phyloP scores from a whole-genome alignment of 805 yeast species.

The Wickerhamiella domercqiae region DNA sequence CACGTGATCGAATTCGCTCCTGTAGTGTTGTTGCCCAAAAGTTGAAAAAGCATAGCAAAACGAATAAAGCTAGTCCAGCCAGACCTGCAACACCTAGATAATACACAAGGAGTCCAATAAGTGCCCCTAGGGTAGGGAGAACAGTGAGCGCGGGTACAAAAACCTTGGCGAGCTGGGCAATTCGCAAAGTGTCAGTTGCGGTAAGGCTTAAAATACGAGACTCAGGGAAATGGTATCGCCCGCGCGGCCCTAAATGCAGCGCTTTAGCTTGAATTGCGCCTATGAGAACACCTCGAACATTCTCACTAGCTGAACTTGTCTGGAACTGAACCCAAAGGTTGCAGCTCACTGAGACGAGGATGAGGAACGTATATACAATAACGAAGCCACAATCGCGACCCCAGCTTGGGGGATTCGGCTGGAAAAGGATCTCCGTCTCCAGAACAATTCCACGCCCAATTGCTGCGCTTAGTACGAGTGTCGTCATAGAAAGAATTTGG shows the following conservation, averaged over 20 bases:
- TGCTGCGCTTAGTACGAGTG: slow-evolving; percentile 2
- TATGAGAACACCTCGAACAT: slow-evolving; percentile 53
- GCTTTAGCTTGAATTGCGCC: slow-evolving; percentile 58
- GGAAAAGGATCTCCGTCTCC: slow-evolving; percentile 11
- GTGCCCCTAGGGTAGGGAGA: no score
- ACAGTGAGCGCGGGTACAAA: slow-evolving; percentile 12
- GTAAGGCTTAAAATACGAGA: slow-evolving; percentile 62
- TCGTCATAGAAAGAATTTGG: slow-evolving; percentile 11
- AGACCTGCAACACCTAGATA: slow-evolving; percentile 61
- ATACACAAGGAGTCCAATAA: slow-evolving; percentile 47
- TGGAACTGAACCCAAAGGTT: no score
- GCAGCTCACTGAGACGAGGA: no score
- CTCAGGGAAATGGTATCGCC: slow-evolving; percentile 45
- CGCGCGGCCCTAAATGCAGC: slow-evolving; percentile 39
- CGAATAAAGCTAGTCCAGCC: slow-evolving; percentile 63
- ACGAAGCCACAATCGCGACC: slow-evolving; percentile 65
- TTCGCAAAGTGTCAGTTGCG: slow-evolving; percentile 67
- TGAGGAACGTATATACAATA: slow-evolving; percentile 46
- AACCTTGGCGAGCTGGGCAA: slow-evolving; percentile 26
- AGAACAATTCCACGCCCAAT: slow-evolving; percentile 12
- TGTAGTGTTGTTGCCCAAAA: slow-evolving; percentile 20
- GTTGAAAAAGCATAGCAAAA: slow-evolving; percentile 26
- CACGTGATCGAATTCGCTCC: slow-evolving; percentile 1
- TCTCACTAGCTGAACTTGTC: slow-evolving; percentile 53
- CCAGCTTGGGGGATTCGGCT: slow-evolving; percentile 4